Evolutionary conservation across 106 monocot genomes (phyloP).

Genomic region (Apostasia shenzhenica): DNA sequence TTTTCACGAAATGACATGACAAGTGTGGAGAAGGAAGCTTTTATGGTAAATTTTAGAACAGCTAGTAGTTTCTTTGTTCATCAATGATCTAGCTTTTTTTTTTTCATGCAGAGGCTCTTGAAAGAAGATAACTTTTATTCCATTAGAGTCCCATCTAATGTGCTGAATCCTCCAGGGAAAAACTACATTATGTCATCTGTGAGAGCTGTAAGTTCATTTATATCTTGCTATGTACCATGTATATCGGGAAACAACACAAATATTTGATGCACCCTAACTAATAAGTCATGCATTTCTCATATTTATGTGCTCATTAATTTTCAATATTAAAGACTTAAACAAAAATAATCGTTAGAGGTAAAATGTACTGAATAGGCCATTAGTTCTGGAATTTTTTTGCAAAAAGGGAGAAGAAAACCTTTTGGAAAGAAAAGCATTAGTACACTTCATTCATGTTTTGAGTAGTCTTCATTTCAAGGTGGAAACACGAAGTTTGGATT

Average conservation of each 20-base stretch:
- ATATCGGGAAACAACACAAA: neutral
- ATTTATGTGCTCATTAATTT: too few relatives aligned
- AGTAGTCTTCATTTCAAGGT: too few relatives aligned
- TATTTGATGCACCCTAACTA: neutral
- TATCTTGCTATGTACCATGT: constrained; percentile 1
- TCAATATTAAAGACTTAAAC: too few relatives aligned
- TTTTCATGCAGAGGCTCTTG: constrained; percentile 58
- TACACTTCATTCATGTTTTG: too few relatives aligned
- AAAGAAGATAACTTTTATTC: constrained; percentile 74
- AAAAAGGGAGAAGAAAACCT: too few relatives aligned
- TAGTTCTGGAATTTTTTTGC: too few relatives aligned
- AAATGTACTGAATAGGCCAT: too few relatives aligned
- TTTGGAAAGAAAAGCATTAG: too few relatives aligned
- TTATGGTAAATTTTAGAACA: constrained; percentile 41
- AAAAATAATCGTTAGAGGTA: too few relatives aligned
- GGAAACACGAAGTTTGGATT: too few relatives aligned
- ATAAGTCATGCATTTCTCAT: too few relatives aligned
- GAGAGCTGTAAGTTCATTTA: constrained; percentile 76
- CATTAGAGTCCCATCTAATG: constrained; percentile 83
- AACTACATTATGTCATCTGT: constrained; percentile 79
- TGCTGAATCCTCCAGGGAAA: constrained; percentile 64
- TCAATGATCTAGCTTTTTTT: neutral
- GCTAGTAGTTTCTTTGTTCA: neutral
- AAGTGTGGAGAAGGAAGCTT: constrained; percentile 49
- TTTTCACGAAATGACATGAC: constrained; percentile 65